Percentiles rank a stretch among this genome's conserved stretches.
Evolutionary conservation across 345 rosid species (phyloP).

Genomic region (Gynandropsis gynandra): DNA sequence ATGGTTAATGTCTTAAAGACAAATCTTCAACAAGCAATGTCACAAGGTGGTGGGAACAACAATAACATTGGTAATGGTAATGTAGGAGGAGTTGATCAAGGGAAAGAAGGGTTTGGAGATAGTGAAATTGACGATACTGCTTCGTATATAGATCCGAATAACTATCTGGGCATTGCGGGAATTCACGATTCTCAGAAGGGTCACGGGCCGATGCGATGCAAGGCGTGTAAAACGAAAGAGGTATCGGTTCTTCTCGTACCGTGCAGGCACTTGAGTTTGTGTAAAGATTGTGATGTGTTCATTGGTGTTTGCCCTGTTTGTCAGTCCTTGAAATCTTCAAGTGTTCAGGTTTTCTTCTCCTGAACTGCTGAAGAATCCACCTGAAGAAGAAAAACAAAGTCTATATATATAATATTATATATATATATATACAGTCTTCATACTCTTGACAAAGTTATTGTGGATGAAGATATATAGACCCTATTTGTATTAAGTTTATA

Average conservation of each 20-base stretch:
- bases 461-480: slow-evolving; percentile 15
- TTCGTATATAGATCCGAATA: slow-evolving; percentile 48
- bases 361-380: slow-evolving; percentile 1
- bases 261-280: slow-evolving; percentile 82
- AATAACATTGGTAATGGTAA: slow-evolving; percentile 14
- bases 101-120: slow-evolving; percentile 85
- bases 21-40: slow-evolving; percentile 66
- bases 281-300: slow-evolving; percentile 63
- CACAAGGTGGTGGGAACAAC: too few relatives aligned
- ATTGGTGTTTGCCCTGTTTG: slow-evolving; percentile 68
- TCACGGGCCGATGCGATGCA: slow-evolving; percentile 41
- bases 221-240: slow-evolving; percentile 59
- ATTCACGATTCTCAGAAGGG: slow-evolving; percentile 23
- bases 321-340: slow-evolving; percentile 52
- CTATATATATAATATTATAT: not conserved
- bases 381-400: not conserved
- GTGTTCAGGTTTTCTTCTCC: slow-evolving; percentile 44
- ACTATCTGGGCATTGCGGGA: slow-evolving; percentile 28
- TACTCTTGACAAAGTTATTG: slow-evolving; percentile 9
- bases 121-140: slow-evolving; percentile 72
- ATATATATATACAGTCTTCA: not conserved
- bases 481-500: slow-evolving; percentile 8
- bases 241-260: slow-evolving; percentile 66
- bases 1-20: slow-evolving; percentile 54
- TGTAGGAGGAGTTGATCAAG: slow-evolving; percentile 32